Conservation (phyloP, 2,329 filamentous ascomycete species). For the Pezicula rhizophila region DNA sequence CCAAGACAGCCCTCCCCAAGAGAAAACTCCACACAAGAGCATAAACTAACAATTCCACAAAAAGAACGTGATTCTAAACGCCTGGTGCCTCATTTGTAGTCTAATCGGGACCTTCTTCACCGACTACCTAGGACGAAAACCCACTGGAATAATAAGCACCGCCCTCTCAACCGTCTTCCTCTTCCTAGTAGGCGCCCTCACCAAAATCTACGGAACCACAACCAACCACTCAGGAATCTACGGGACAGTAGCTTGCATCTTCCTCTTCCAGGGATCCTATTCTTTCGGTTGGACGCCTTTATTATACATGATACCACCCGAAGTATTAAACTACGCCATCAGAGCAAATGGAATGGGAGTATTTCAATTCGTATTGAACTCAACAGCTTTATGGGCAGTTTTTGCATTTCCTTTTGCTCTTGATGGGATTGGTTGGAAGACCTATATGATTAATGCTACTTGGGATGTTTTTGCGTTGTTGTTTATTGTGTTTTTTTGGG, state of each 20-base stretch:
- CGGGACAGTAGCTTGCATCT: constrained; percentile 38
- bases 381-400: constrained; percentile 25
- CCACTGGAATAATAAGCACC: constrained; percentile 34
- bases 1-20: background rate
- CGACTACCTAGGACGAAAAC: constrained; percentile 38
- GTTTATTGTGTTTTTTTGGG: constrained; percentile 35
- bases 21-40: background rate
- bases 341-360: constrained; percentile 39
- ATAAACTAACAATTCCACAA: background rate
- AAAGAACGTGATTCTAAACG: constrained; percentile 44
- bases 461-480: constrained; percentile 32
- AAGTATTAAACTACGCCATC: constrained; percentile 40
- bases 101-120: constrained; percentile 37
- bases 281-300: constrained; percentile 45
- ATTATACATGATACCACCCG: constrained; percentile 41
- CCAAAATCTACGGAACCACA: constrained; percentile 27
- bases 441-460: constrained; percentile 13
- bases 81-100: constrained; percentile 38
- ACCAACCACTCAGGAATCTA: constrained; percentile 5
- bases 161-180: constrained; percentile 35
- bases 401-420: constrained; percentile 38
- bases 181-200: constrained; percentile 48
- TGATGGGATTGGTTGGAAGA: constrained; percentile 16
- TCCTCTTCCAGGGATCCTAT: constrained; percentile 46
- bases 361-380: constrained; percentile 16